Evolutionary conservation across 768 basidiomycete genomes (phyloP), one percentile per base, ranked within the genome.

Genomic region (Roridomyces roridus): DNA sequence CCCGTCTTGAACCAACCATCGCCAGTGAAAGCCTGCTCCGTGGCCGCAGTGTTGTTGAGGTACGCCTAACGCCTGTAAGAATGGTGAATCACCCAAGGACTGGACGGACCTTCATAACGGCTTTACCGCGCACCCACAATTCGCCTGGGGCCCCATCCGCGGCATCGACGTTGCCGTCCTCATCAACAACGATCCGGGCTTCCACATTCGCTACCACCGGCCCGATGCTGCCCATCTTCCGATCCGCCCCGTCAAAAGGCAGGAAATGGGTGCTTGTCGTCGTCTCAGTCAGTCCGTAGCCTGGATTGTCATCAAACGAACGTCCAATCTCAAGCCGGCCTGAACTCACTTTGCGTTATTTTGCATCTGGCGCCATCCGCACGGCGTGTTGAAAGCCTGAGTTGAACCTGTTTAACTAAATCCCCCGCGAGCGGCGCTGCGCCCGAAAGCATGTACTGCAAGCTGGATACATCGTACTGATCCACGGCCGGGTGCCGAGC

Each of bases 1-100:
- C 87, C 86, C 1, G 87, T 88, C 74, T 82, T 85, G 68, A 85
- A 78, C 85, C 85, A 89, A 1, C 82, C 79, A 24, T 84, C 81
- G 2, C 69, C 58, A 0, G 80, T 82, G 57, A 88, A 80, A 3
- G 81, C 68, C 11, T 77, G 72, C 17, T 65, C 62, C 6, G 85
- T 87, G 3, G 85, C 84, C 36, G 70, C 69, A 2, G 70, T 67
- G 48, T 87, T 85, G 52, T 76, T 77, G 63, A 80, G 67, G 61
- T 87, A 87, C 2, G 85, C 85, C 57, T 52, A 28, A 23, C 15
- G 4, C 5, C 25, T 26, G 6, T n/a, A 20, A 6, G 24, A 28
- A 35, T 24, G 6, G 14, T 14, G 14, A 31, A 31, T 6, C 29
- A 51, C 14, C 18, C 39, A 5, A 11, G 5, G 15, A 20, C 39